phyloP scores from a whole-genome alignment of 2,329 filamentous ascomycete species.

The Fusarium cicatricum region DNA sequence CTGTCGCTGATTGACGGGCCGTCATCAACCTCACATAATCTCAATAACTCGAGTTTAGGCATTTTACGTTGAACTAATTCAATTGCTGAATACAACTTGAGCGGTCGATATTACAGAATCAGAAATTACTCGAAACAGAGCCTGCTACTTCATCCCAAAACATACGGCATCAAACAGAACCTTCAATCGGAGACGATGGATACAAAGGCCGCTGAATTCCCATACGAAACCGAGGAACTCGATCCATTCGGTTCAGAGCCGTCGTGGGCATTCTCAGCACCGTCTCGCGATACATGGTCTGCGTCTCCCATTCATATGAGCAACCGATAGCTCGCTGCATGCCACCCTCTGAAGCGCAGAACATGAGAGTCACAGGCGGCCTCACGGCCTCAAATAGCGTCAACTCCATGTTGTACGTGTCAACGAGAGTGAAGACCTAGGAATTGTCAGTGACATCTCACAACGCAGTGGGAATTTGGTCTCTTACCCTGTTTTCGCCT shows the following conservation, averaged over 20 bases:
- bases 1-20: too few species aligned
- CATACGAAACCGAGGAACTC: slow-evolving; percentile 38
- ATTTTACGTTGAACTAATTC: not conserved
- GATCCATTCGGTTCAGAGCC: slow-evolving; percentile 37
- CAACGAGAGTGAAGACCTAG: slow-evolving; percentile 48
- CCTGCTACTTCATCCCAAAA: not conserved
- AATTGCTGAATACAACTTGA: not conserved
- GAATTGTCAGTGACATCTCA: not conserved
- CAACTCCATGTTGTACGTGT: slow-evolving; percentile 47
- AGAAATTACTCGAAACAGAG: not conserved
- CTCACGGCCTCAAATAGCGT: slow-evolving; percentile 46
- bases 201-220: slow-evolving; percentile 36
- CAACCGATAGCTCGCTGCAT: slow-evolving; percentile 41
- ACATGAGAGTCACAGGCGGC: slow-evolving; percentile 39
- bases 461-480: too few species aligned
- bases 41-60: too few species aligned
- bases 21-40: not conserved
- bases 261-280: slow-evolving; percentile 38
- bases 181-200: slow-evolving; percentile 24
- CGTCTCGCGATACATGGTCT: slow-evolving; percentile 41
- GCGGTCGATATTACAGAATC: not conserved
- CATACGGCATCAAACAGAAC: slow-evolving; percentile 13
- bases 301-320: slow-evolving; percentile 41
- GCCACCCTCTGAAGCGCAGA: slow-evolving; percentile 40
- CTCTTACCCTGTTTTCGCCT: slow-evolving; percentile 41